Evolutionary conservation across 805 yeast species (phyloP), one percentile per base, ranked within the genome.

Genomic region (Metschnikowia koreensis): DNA sequence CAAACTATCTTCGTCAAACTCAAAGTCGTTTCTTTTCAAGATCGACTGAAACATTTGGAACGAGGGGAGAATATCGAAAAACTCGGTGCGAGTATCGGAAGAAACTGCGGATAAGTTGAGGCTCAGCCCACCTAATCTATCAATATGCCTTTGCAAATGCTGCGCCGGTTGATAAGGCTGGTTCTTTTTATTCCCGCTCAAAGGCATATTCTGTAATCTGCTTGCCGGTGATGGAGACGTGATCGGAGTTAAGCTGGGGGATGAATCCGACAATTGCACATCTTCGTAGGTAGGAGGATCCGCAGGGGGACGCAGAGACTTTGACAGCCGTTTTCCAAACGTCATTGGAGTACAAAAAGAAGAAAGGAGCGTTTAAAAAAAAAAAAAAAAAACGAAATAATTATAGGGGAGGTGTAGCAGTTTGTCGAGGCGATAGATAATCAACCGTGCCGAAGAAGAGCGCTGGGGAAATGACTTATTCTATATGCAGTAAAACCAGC

Each of bases 31-130:
- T 63, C 82, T 48, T 61, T 74, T 55, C 68, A 77, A 57, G 60
- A 77, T 66, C 59, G 79, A 76, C 58, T 81, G 83, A 60, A 82
- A 83, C 84, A 85, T 81, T 55, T 84, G 87, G 60, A 84, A 85
- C 0, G 89, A 82, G 0, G 89, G 91, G 36, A 85, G 64, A 2
- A 84, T 79, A 58, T 84, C 89, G 46, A 81, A 75, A 51, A 71
- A 58, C 45, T 59, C 63, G 10, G 60, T 60, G 15, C 55, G 55
- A 10, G 60, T 44, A 22, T 56, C 60, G 9, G 61, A 52, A 11
- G 57, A 47, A 16, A 33, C 34, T 8, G 57, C 37, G 6, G 58
- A 40, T 40, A 57, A 48, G 22, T 46, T 41, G n/a, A 38, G 22
- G n/a, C 46, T 41, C 36, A 46, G 29, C 12, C 46, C 56, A n/a